Evolutionary conservation across 495 filamentous ascomycete species (phyloP).

Genomic region (Penicillium subrubescens): DNA sequence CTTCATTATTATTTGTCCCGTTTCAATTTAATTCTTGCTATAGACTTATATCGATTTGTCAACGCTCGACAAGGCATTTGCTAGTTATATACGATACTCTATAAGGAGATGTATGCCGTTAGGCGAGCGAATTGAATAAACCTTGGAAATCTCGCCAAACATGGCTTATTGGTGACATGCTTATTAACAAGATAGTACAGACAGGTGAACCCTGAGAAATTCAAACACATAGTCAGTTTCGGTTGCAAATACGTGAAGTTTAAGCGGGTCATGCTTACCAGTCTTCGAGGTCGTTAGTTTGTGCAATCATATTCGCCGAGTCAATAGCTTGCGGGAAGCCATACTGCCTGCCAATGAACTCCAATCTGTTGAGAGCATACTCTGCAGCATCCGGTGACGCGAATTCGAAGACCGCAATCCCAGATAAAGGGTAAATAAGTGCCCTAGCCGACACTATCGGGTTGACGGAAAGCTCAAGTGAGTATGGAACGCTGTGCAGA

Average conservation of each 20-base stretch:
- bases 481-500: background rate
- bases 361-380: background rate
- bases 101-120: no score
- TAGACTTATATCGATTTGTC: no score
- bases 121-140: background rate
- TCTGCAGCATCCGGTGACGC: background rate
- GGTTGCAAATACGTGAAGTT: background rate
- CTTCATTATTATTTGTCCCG: no score
- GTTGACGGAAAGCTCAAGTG: background rate
- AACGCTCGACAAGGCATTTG: no score
- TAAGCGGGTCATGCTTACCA: background rate
- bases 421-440: slow-evolving; percentile 2
- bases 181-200: background rate
- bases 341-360: background rate
- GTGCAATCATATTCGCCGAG: background rate
- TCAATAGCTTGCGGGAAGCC: slow-evolving; percentile 5
- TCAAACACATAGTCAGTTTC: background rate
- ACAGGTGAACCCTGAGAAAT: background rate
- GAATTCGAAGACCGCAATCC: slow-evolving; percentile 2
- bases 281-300: background rate
- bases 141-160: background rate
- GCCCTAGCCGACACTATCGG: background rate
- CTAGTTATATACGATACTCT: no score
- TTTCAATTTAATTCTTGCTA: no score
- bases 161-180: background rate